Evolutionary conservation across 352 stramenopile species (phyloP), one percentile per base, ranked within the genome.

Genomic region (Achlya hypogyna): DNA sequence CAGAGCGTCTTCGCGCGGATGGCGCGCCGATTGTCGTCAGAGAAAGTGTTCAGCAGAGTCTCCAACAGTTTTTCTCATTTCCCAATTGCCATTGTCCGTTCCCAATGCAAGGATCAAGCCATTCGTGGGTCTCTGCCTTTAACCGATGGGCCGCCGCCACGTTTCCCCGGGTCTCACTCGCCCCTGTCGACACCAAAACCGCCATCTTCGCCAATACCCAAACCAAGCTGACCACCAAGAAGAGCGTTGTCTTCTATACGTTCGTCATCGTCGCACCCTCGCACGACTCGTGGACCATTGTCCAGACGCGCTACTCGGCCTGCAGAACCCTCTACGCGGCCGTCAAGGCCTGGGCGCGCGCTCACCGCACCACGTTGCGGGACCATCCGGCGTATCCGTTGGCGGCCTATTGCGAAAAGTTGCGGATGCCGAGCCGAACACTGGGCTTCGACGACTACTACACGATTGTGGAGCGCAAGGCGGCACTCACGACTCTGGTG

Each of bases 391-490:
- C 25, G 10, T 56, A 38, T 20, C 25, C 16, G 25, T 18, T 45
- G 12, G 38, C 38, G n/a, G 49, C 49, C 12, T 56, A 27, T 16
- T 31, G 25, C 31, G 49, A 20, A 12, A 10, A 56, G 25, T 27
- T 56, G 49, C 12, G 25, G 10, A 27, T 56, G 16, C 49, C 49
- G 10, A 16, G 12, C 12, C 49, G 49, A 10, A 56, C 49, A 16
- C 31, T 56, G 49, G 49, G 49, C 49, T 56, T 56, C 8, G 49
- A 56, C 31, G 49, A 56, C 49, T 20, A 56, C 31, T 56, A 56
- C 8, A 56, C 49, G 2, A 16, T 35, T 2, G 14, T 27, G 2
- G 6, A 12, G 2, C 49, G 49, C 25, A 56, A 56, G 31, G 25
- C 8, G 31, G 25, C 25, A 10, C 31, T 56, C 25, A 56, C 49